Base-by-base conservation (phyloP, 1,139 yeast genomes). In the Pichia sp. region DNA sequence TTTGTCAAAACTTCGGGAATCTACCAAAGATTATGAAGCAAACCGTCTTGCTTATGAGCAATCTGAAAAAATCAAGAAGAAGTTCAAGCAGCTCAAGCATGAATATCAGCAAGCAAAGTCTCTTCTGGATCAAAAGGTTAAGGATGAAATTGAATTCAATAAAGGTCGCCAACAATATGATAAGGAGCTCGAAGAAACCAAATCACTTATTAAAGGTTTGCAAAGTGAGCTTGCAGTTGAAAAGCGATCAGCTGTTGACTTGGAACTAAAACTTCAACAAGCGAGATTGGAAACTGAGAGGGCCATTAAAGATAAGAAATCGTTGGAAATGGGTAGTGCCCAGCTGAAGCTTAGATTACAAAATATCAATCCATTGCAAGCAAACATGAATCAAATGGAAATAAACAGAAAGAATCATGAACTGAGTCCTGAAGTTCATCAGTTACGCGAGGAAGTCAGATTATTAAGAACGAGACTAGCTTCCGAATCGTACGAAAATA, bases 391-490 rank as follows among this genome's bases (percentile, higher is more conserved):
- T 33, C 58, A 57, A 24, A 2, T 30, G 14, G 52, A 47, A 10
- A 17, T 33, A 24, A 57, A 55, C 29, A 30, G 49, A n/a, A 14
- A 20, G 8, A 53, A 34, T 10, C 51, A 41, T 29, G 34, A 34
- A 29, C 3, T 55, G 16, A 29, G 51, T 12, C 56, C 58, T 7
- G 65, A 61, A 45, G 31, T 52, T 41, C 53, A 55, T 43, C 49
- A 55, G 30, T 27, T 85, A 46, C 69, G 73, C n/a, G 84, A 85
- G 51, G 89, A 85, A 58, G 63, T 85, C 53, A 75, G 77, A 38
- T 71, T 84, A 61, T 68, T 86, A 12, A 86, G 83, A 60, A 77
- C 81, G 0, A 71, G 81, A 59, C 62, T 79, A 17, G 83, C 83
- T 0, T 75, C 83, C 7, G 80, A 80, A 50, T 73, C 81, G 2